Evolutionary conservation across 768 basidiomycete species (phyloP), one percentile per base, ranked within the genome.

Genomic region (Pisolithus microcarpus): DNA sequence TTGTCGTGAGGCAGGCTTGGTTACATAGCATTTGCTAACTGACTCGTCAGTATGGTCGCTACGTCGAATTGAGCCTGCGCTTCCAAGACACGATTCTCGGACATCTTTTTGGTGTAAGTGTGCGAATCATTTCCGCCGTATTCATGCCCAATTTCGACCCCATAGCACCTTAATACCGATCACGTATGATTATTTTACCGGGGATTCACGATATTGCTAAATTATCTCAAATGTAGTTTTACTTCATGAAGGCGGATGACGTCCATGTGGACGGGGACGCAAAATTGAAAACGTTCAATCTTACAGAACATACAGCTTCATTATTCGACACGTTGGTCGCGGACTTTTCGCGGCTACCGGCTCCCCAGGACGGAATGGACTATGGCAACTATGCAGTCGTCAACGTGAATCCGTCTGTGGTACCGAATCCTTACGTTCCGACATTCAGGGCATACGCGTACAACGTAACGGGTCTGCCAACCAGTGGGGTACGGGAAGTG

Each of bases 31-130:
- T 24, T 21, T 31, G 15, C 15, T 44, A 39, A 31, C 15, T 6
- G 11, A 28, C 26, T 15, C 45, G 23, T 43, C 58, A 73, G 78
- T 85, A 83, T 63, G 75, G 79, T 53, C 82, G 82, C 34, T 87
- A 86, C 59, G 75, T 75, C 38, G 84, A 90, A 64, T 67, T 94
- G 45, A 75, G 85, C n/a, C 70, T 94, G 52, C 72, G 85, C 52
- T 94, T 78, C 67, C 91, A 92, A 62, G 91, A 92, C 62, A 90
- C 87, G 8, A 85, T 94, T 56, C 71, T 94, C 36, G 91, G 91
- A 1, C 88, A 91, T 68, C 68, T 93, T 30, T 93, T 75, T 56
- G 91, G 87, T 65, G 89, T 88, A 71, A 66, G 84, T 71, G 13
- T 26, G 43, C n/a, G 54, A 62, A 59, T 38, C 36, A 46, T 46